phyloP scores from a whole-genome alignment of 2,329 filamentous ascomycete genomes.

The Sporothrix sp. region DNA sequence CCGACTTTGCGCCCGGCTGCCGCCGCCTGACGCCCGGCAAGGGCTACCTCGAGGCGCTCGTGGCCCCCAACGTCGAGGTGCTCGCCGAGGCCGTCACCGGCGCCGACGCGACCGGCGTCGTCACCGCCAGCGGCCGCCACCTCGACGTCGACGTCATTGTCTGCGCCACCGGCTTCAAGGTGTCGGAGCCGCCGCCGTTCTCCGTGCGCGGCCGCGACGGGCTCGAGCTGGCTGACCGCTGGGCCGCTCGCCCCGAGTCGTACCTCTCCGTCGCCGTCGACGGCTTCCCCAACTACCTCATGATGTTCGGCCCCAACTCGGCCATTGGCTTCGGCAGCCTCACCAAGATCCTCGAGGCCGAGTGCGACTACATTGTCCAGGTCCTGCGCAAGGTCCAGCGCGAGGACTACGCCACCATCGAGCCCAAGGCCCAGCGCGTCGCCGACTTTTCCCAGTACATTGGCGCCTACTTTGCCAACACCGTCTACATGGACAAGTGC shows the following conservation, averaged over 20 bases:
- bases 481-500: constrained; percentile 38
- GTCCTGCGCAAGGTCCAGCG: constrained; percentile 38
- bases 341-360: constrained; percentile 37
- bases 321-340: constrained; percentile 38
- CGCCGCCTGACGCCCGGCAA: constrained; percentile 36
- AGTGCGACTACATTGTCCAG: constrained; percentile 38
- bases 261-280: constrained; percentile 39
- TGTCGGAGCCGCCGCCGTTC: constrained; percentile 32
- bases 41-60: constrained; percentile 37
- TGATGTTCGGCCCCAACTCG: constrained; percentile 40
- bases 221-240: constrained; percentile 30
- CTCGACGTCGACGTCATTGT: constrained; percentile 35
- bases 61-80: constrained; percentile 32
- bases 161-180: constrained; percentile 39
- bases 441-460: constrained; percentile 38
- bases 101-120: constrained; percentile 29
- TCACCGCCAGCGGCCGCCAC: constrained; percentile 20
- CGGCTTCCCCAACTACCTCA: constrained; percentile 40
- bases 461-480: constrained; percentile 33
- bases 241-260: constrained; percentile 29
- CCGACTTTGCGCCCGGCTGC: constrained; percentile 35
- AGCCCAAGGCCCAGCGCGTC: constrained; percentile 34
- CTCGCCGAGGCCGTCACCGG: constrained; percentile 26
- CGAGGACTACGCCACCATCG: constrained; percentile 36
- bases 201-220: constrained; percentile 30